Evolutionary conservation across 2,329 filamentous ascomycete genomes (phyloP).

Genomic region (Pseudocercospora vitis): DNA sequence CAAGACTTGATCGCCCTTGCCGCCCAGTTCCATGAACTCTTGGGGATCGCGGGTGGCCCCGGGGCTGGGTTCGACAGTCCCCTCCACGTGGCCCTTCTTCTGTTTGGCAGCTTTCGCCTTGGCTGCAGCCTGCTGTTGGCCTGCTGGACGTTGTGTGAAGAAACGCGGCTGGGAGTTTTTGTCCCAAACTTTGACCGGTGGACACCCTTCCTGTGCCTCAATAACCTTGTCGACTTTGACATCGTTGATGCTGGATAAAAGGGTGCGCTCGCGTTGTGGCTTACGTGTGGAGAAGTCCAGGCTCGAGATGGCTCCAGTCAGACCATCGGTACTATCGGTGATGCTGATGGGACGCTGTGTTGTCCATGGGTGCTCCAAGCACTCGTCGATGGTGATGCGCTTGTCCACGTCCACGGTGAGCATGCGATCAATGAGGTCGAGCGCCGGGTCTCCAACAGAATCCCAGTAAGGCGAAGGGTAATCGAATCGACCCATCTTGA

Average conservation of each 20-base stretch:
- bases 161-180: constrained; percentile 62
- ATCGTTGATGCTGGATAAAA: constrained; percentile 79
- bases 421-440: constrained; percentile 95
- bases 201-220: constrained; percentile 54
- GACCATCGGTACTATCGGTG: constrained; percentile 85
- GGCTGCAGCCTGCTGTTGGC: constrained; percentile 17
- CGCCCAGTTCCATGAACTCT: constrained; percentile 83
- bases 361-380: constrained; percentile 87
- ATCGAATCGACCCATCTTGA: constrained; percentile 83
- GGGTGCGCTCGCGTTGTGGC: constrained; percentile 75
- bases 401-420: constrained; percentile 81
- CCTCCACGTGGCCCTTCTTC: constrained; percentile 43
- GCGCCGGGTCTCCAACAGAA: constrained; percentile 76
- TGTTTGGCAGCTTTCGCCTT: constrained; percentile 37
- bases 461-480: constrained; percentile 98
- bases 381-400: constrained; percentile 86
- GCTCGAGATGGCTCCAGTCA: constrained; percentile 79
- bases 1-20: constrained; percentile 77
- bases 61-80: constrained; percentile 63
- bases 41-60: constrained; percentile 64
- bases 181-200: constrained; percentile 69
- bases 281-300: constrained; percentile 85
- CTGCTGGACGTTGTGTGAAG: constrained; percentile 24
- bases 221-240: constrained; percentile 63
- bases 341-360: constrained; percentile 45